Conservation (phyloP, 2,329 filamentous ascomycete species). For the Hymenoscyphus infarciens region DNA sequence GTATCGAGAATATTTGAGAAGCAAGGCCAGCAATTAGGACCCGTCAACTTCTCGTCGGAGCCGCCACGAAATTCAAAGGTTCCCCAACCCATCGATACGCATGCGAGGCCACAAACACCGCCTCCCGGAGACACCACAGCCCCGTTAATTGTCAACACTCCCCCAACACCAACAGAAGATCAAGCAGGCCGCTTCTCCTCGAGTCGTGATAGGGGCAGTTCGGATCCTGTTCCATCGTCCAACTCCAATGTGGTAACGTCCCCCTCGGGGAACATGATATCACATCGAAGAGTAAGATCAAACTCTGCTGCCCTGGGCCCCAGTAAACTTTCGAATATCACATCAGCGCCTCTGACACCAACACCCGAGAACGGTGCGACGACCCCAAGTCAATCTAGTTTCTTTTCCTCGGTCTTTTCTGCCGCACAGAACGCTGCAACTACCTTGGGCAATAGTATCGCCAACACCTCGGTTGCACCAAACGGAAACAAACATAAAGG, state of each 20-base stretch:
- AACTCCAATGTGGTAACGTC: conserved; percentile 55
- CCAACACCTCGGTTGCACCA: conserved; percentile 58
- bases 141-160: conserved; percentile 61
- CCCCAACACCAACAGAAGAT: conserved; percentile 58
- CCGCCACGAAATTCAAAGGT: conserved; percentile 26
- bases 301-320: conserved; percentile 51
- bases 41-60: conserved; percentile 29
- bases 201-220: conserved; percentile 25
- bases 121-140: conserved; percentile 29
- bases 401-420: conserved; percentile 92
- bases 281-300: conserved; percentile 62
- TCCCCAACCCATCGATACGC: conserved; percentile 30
- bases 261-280: conserved; percentile 67
- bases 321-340: conserved; percentile 82
- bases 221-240: conserved; percentile 27
- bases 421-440: conserved; percentile 89
- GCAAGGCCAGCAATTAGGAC: conserved; percentile 20
- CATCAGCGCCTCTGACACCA: conserved; percentile 69
- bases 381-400: conserved; percentile 56
- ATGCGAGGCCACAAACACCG: conserved; percentile 30
- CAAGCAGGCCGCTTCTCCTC: conserved; percentile 29
- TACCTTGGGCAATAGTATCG: conserved; percentile 69
- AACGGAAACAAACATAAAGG: conserved; percentile 45
- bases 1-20: conserved; percentile 33
- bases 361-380: conserved; percentile 63